These are phyloP conservation scores for Vanrija sp. DNA, from an alignment of 1,284 basidiomycete genomes.

Conservation along the genomic window DNA sequence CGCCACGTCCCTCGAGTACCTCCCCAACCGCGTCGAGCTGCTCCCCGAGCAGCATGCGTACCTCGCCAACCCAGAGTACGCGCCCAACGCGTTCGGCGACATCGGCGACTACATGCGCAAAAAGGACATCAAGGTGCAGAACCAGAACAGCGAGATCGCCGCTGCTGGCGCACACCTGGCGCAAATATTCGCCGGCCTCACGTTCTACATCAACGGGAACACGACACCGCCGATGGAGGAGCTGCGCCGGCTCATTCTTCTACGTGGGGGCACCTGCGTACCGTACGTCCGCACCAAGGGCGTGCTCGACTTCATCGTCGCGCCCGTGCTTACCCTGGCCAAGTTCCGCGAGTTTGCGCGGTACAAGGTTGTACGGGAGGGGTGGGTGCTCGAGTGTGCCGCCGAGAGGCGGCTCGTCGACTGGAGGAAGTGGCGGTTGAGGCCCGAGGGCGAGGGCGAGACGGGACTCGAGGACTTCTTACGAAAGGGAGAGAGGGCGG, in stretches of 20 bases:
- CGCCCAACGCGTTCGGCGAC: conserved; percentile 72
- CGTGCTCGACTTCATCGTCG: conserved; percentile 64
- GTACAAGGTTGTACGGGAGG: conserved; percentile 81
- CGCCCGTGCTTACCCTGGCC: conserved; percentile 79
- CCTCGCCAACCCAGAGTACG: conserved; percentile 57
- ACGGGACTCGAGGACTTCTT: conserved; percentile 32
- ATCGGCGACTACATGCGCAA: conserved; percentile 82
- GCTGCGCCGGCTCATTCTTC: conserved; percentile 71
- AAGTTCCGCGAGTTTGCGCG: conserved; percentile 79
- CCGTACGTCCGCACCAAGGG: conserved; percentile 50
- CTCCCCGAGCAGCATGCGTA: conserved; percentile 28
- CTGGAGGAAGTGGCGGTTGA: conserved; percentile 44
- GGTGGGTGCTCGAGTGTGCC: conserved; percentile 79
- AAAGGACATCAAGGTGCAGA: conserved; percentile 84
- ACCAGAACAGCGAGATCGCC: conserved; percentile 68
- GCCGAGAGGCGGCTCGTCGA: conserved; percentile 58
- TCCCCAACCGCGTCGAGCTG: neutral
- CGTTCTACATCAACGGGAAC: conserved; percentile 88
- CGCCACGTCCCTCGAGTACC: neutral
- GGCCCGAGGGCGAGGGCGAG: neutral
- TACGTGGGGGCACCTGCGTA: conserved; percentile 77
- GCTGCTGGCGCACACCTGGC: conserved; percentile 37
- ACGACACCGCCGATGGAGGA: conserved; percentile 84
- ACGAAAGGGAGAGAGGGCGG: conserved; percentile 6
- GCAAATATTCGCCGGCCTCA: conserved; percentile 66